phyloP scores from a whole-genome alignment of 208 protist species.

The Trichomonas tenax region DNA sequence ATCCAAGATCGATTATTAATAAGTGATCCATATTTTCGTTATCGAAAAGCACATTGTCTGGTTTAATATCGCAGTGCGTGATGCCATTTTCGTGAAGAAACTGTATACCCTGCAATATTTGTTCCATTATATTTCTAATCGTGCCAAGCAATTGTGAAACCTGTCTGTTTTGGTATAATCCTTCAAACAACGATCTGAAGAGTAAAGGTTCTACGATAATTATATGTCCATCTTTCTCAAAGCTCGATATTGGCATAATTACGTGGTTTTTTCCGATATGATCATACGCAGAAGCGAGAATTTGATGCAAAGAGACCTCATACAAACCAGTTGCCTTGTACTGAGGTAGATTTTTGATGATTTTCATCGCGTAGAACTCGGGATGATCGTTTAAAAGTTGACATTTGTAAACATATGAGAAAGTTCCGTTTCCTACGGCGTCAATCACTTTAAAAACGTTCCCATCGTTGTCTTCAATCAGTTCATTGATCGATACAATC shows the following conservation, averaged over 20 bases:
- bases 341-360: conserved; percentile 10
- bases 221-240: neutral
- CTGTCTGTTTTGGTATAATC: neutral
- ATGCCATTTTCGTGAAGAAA: conserved; percentile 25
- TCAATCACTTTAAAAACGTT: neutral
- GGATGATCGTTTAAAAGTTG: neutral
- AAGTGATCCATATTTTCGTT: conserved; percentile 6
- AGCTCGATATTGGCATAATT: neutral
- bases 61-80: conserved; percentile 46
- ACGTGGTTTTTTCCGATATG: neutral
- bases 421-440: neutral
- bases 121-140: conserved; percentile 34
- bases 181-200: neutral
- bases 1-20: conserved; percentile 44
- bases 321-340: neutral
- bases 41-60: conserved; percentile 19
- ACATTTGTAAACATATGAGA: neutral
- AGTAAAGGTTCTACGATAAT: neutral
- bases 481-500: neutral
- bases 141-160: neutral
- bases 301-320: neutral
- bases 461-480: neutral
- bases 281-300: neutral
- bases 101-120: conserved; percentile 25
- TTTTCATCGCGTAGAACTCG: neutral